Evolutionary conservation across 768 basidiomycete genomes (phyloP), one percentile per base, ranked within the genome.

Genomic region (Krasilnikovozyma curviuscula): DNA sequence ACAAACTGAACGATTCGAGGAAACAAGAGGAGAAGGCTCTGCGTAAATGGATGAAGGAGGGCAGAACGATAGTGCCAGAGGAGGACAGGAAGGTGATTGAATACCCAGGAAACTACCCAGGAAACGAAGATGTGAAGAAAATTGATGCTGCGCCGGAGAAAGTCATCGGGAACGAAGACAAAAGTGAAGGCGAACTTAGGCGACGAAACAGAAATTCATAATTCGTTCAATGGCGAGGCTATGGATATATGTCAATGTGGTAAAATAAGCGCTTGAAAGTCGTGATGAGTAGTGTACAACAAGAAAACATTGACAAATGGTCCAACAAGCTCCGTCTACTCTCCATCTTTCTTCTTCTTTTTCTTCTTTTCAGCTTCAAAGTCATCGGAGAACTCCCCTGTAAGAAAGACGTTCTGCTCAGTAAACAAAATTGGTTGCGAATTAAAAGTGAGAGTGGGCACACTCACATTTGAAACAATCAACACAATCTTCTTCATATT

Each of bases 381-480:
- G 10, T 12, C 18, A 5, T 37, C 24, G 5, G 35, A 37, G 4
- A 23, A 5, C 24, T 37, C 24, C 4, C 10, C 35, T 7, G 10
- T 18, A 12, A 5, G 35, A 12, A 37, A 37, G 10, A 37, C 33
- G 13, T 12, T 12, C 35, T 37, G 35, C 18, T 10, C 10, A 37
- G 35, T 4, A 5, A 37, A 4, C 7, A 37, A 7, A n/a, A 23
- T 12, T 18, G 12, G 12, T 37, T 18, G 23, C 5, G 35, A 37
- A 10, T 18, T 23, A 37, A 37, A 37, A 23, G 10, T 18, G 10
- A 37, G 10, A 37, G 7, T 18, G 23, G 28, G 18, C n/a, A 10
- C 28, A 37, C 45, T 33, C 40, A 52, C 50, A 52, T 38, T 47
- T 46, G 41, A 34, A 52, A 38, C 50, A 52, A 34, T 52, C 50